Base-by-base conservation (phyloP, 1,139 yeast species). In the Diutina ranongensis region DNA sequence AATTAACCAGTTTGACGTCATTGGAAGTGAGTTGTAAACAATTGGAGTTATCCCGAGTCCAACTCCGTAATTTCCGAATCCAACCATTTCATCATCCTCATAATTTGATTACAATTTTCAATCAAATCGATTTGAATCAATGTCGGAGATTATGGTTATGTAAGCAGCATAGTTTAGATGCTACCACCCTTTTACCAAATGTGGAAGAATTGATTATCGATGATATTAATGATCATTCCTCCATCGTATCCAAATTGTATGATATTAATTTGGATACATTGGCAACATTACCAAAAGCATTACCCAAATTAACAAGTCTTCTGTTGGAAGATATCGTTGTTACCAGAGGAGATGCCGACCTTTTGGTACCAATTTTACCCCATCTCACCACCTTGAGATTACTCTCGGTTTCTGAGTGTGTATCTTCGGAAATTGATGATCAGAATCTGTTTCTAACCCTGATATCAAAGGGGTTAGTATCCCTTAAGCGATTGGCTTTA, bases 211-310 rank as follows among this genome's bases (percentile, higher is more conserved):
- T 38, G 8, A 15, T 38, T 19, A 18, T 18, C 8, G 36, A 34
- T 15, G 12, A 8, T 7, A 15, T 38, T n/a, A 12, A 5, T 8
- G 36, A 15, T 15, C 20, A 8, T 15, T 4, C 42, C n/a, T 15
- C 25, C 31, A 38, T 38, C 32, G 32, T 25, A 12, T 38, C 32
- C 33, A 22, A 25, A 16, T 25, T 25, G n/a, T 38, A 38, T 27
- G 42, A 38, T 25, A 38, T 38, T 21, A 16, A 38, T 9, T 25
- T 38, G 18, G 42, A 38, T 25, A 38, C 42, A n/a, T n/a, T 38
- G 4, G 42, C 42, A 13, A 22, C 18, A n/a, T 20, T 38, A 7
- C 42, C 42, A 3, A n/a, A n/a, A n/a, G n/a, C 31, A 2, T 15
- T 38, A 5, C 32, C 42, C 15, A 16, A 16, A 10, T 32, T 38